phyloP scores from a whole-genome alignment of 78 protist genomes.

The Dictyostelium brefeldianum region DNA sequence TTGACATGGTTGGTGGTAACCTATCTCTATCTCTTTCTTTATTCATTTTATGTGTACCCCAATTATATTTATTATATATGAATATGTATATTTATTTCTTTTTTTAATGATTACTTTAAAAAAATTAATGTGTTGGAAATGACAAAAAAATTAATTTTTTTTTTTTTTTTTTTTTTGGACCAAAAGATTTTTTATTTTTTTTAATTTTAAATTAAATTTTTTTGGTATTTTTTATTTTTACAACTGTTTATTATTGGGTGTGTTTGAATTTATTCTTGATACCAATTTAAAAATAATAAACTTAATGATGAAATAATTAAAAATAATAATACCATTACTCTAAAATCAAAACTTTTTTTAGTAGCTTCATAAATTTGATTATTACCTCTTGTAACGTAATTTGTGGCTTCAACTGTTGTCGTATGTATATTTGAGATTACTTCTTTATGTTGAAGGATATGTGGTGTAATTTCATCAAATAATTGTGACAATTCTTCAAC shows the following conservation, averaged over 20 bases:
- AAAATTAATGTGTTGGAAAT: neutral
- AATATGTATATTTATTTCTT: neutral
- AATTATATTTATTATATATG: neutral
- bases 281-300: constrained; percentile 55
- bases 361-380: constrained; percentile 59
- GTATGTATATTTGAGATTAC: constrained; percentile 29
- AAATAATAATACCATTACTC: constrained; percentile 56
- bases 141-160: neutral
- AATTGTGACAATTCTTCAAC: constrained; percentile 45
- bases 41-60: neutral
- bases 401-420: constrained; percentile 47
- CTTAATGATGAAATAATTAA: constrained; percentile 42
- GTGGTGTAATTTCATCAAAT: constrained; percentile 73
- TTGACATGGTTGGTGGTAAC: constrained; percentile 1
- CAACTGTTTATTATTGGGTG: too few species aligned
- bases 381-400: constrained; percentile 57
- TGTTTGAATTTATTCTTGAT: constrained; percentile 31
- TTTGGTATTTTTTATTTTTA: neutral
- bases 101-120: neutral
- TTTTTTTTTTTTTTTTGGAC: neutral
- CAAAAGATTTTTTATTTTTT: neutral
- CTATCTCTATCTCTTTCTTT: neutral
- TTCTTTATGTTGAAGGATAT: constrained; percentile 57
- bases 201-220: neutral
- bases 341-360: constrained; percentile 69